Evolutionary conservation across 352 stramenopile species (phyloP).

Genomic region (Phytophthora palmivora): DNA sequence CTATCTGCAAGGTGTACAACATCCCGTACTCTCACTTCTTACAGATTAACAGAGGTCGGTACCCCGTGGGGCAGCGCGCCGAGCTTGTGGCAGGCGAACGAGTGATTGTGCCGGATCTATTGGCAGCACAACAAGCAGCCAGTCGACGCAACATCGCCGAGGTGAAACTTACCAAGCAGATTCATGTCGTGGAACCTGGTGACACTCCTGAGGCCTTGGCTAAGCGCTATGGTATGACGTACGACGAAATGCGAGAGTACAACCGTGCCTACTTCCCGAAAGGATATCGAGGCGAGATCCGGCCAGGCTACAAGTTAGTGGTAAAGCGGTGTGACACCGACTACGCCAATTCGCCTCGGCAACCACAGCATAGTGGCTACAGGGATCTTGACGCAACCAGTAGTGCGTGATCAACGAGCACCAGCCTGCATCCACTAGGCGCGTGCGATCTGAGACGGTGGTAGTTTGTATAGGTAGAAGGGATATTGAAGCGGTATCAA

Average conservation of each 20-base stretch:
- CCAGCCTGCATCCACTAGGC: conserved; percentile 20
- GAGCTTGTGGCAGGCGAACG: conserved; percentile 64
- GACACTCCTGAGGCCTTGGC: conserved; percentile 79
- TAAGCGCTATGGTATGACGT: conserved; percentile 76
- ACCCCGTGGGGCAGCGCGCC: conserved; percentile 68
- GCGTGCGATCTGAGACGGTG: conserved; percentile 6
- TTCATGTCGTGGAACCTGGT: conserved; percentile 76
- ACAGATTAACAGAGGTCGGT: conserved; percentile 81
- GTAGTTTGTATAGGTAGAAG: conserved; percentile 36
- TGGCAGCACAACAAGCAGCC: conserved; percentile 60
- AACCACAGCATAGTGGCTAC: conserved; percentile 38
- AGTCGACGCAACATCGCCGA: conserved; percentile 76
- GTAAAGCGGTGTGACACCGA: conserved; percentile 61
- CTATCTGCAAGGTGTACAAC: conserved; percentile 67
- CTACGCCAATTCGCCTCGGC: conserved; percentile 6
- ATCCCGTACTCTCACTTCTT: conserved; percentile 77
- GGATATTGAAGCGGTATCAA: conserved; percentile 25
- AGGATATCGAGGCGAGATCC: conserved; percentile 84
- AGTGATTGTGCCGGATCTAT: conserved; percentile 79
- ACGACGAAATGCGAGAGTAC: conserved; percentile 86
- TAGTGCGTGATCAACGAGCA: conserved; percentile 28
- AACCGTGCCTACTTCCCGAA: conserved; percentile 90
- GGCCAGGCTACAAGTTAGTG: conserved; percentile 79
- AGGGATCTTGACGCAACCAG: conserved; percentile 34
- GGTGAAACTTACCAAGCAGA: conserved; percentile 88